Conservation (phyloP, 1,284 basidiomycete species). For the Cutaneotrichosporon cavernicola region DNA sequence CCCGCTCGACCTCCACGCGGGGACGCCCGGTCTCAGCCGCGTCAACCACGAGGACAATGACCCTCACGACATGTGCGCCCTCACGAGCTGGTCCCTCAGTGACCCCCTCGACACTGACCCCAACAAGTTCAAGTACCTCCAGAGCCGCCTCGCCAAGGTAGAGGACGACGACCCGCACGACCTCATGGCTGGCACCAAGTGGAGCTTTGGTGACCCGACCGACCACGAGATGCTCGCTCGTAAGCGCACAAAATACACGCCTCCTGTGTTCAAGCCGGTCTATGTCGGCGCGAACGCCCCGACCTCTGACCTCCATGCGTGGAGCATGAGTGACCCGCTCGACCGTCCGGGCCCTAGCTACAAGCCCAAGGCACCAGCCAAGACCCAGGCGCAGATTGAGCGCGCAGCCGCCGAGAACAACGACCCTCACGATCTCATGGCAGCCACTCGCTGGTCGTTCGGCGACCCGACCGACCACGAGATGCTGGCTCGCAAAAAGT, state of each 20-base stretch:
- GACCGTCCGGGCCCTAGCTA: neutral
- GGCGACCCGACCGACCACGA: slow-evolving; percentile 9
- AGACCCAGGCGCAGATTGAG: neutral
- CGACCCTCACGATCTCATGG: slow-evolving; percentile 6
- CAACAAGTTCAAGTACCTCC: neutral
- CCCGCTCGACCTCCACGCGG: slow-evolving; percentile 6
- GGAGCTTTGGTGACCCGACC: slow-evolving; percentile 5
- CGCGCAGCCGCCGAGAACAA: slow-evolving; percentile 1
- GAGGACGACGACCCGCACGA: slow-evolving; percentile 11
- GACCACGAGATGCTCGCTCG: slow-evolving; percentile 10
- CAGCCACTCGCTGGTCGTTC: slow-evolving; percentile 4
- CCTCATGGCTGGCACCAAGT: slow-evolving; percentile 2
- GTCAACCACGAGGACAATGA: slow-evolving; percentile 1
- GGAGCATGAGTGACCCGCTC: slow-evolving; percentile 9
- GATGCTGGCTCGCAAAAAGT: neutral
- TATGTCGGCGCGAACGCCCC: neutral
- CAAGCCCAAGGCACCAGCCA: neutral
- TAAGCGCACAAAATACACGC: slow-evolving; percentile 6
- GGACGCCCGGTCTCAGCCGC: neutral
- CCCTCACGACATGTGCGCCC: slow-evolving; percentile 4
- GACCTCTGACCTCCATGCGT: neutral
- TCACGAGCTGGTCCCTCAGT: slow-evolving; percentile 1
- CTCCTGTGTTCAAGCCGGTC: slow-evolving; percentile 10
- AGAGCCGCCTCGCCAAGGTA: neutral
- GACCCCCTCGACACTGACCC: slow-evolving; percentile 6